These are phyloP conservation scores for Ceratobasidium sp. DNA, from an alignment of 1,284 basidiomycete genomes.

Conservation along the genomic window DNA sequence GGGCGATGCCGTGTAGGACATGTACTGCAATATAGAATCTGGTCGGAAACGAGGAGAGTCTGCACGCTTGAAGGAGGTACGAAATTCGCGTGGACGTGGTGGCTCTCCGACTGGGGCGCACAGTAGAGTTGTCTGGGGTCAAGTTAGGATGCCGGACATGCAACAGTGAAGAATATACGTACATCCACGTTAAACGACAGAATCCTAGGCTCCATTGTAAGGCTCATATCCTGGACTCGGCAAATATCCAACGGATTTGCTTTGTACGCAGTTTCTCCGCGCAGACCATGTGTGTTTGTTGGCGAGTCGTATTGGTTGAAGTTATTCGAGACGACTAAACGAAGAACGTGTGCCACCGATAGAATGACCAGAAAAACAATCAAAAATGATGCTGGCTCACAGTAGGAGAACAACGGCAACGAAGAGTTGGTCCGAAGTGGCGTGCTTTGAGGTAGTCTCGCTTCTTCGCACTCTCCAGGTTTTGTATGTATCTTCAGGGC, in stretches of 20 bases:
- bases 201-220: constrained; percentile 12
- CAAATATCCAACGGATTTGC: constrained; percentile 23
- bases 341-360: no score
- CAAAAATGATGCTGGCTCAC: no score
- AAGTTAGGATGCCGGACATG: not conserved
- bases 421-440: constrained; percentile 17
- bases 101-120: not conserved
- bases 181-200: not conserved
- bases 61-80: not conserved
- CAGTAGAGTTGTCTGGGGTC: not conserved
- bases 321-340: constrained; percentile 3
- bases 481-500: not conserved
- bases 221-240: constrained; percentile 11
- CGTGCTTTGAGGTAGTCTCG: not conserved
- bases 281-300: not conserved
- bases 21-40: not conserved
- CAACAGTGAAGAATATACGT: not conserved
- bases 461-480: constrained; percentile 3
- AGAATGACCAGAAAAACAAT: no score
- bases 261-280: constrained; percentile 2
- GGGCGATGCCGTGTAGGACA: not conserved
- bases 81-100: not conserved
- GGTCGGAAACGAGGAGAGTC: not conserved
- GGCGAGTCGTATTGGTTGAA: not conserved
- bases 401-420: constrained; percentile 9